Evolutionary conservation across 768 basidiomycete genomes (phyloP).

Genomic region (Termitomyces sp.): DNA sequence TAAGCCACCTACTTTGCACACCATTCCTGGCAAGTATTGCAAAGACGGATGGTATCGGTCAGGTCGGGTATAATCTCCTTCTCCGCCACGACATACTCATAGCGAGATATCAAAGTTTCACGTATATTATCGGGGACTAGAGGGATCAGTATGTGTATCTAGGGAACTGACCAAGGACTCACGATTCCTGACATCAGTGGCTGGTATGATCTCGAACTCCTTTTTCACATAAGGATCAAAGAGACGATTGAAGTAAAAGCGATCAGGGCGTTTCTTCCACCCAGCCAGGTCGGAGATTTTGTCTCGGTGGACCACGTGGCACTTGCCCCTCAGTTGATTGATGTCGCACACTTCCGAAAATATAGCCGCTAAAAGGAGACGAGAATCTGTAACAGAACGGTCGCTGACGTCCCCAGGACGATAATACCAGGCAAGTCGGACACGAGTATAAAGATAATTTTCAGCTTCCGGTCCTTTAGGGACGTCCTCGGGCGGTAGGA

Average conservation of each 20-base stretch:
- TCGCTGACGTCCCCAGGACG: constrained; percentile 94
- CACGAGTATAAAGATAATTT: constrained; percentile 73
- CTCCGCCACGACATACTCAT: constrained; percentile 95
- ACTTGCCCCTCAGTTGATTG: constrained; percentile 87
- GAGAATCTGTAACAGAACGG: constrained; percentile 85
- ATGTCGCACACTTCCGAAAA: constrained; percentile 96
- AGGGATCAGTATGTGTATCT: constrained; percentile 19
- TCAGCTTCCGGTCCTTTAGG: constrained; percentile 64
- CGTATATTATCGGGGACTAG: constrained; percentile 81
- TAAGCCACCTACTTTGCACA: constrained; percentile 68
- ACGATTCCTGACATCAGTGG: constrained; percentile 87
- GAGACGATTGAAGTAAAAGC: constrained; percentile 93
- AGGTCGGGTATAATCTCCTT: constrained; percentile 90
- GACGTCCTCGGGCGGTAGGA: constrained; percentile 76
- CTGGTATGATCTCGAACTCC: constrained; percentile 93
- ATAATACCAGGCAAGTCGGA: constrained; percentile 94
- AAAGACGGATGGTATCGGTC: constrained; percentile 81
- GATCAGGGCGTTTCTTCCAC: constrained; percentile 92
- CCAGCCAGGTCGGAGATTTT: constrained; percentile 89
- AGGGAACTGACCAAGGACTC: constrained; percentile 28
- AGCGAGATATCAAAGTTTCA: constrained; percentile 71
- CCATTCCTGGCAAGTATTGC: constrained; percentile 85
- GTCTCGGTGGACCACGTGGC: constrained; percentile 93
- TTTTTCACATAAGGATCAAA: constrained; percentile 98
- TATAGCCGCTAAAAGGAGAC: constrained; percentile 91